These are phyloP conservation scores for Zymoseptoria passerinii DNA, from an alignment of 2,329 filamentous ascomycete species.

Conservation along the genomic window DNA sequence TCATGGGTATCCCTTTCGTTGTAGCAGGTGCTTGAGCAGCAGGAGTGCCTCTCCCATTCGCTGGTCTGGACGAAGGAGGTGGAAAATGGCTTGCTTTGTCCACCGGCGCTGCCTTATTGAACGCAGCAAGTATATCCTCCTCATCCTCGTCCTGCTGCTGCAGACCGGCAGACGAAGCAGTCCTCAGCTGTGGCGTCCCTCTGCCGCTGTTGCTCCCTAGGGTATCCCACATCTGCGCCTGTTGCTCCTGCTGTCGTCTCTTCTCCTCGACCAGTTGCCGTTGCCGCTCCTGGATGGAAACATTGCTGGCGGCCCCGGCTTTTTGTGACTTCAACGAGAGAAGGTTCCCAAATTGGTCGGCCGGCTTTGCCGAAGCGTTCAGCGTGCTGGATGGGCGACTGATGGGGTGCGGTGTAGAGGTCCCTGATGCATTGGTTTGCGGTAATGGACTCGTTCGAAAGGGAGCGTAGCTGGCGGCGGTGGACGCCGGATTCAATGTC, in stretches of 20 bases:
- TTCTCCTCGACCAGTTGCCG: slow-evolving; percentile 69
- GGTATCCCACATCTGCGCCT: slow-evolving; percentile 60
- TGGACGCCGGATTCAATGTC: slow-evolving; percentile 19
- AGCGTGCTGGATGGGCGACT: slow-evolving; percentile 35
- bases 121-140: slow-evolving; percentile 54
- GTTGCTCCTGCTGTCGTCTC: slow-evolving; percentile 66
- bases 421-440: slow-evolving; percentile 32
- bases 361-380: slow-evolving; percentile 42
- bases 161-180: slow-evolving; percentile 15
- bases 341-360: slow-evolving; percentile 72
- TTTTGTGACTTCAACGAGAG: slow-evolving; percentile 56
- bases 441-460: slow-evolving; percentile 28
- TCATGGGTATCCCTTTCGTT: slow-evolving; percentile 1
- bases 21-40: slow-evolving; percentile 7
- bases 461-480: slow-evolving; percentile 27
- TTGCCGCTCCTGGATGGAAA: slow-evolving; percentile 59
- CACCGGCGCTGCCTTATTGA: slow-evolving; percentile 51
- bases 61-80: slow-evolving; percentile 29
- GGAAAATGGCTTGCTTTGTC: slow-evolving; percentile 54
- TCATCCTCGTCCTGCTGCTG: slow-evolving; percentile 34
- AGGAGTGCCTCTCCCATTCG: slow-evolving; percentile 37
- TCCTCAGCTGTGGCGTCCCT: slow-evolving; percentile 32
- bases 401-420: slow-evolving; percentile 20
- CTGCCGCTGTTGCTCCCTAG: slow-evolving; percentile 59
- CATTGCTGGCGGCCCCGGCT: slow-evolving; percentile 51